Conservation (phyloP, 352 stramenopile species). For the Phytopythium ostracodes region DNA sequence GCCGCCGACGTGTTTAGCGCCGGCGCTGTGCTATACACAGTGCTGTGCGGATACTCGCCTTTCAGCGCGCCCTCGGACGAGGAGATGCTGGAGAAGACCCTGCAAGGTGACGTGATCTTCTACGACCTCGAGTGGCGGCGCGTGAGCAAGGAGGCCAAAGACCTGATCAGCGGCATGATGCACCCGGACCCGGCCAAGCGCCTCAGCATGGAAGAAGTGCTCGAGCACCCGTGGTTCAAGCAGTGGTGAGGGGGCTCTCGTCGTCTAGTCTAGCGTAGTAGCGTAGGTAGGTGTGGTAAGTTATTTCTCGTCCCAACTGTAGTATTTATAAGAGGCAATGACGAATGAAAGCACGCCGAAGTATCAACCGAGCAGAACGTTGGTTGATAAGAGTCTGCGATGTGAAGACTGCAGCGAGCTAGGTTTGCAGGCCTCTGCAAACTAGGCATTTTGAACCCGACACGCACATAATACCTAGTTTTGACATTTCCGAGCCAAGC, state of each 20-base stretch:
- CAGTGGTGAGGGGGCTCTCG: constrained; percentile 16
- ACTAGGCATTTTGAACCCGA: too few species aligned
- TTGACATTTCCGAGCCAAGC: too few species aligned
- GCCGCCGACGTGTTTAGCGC: constrained; percentile 76
- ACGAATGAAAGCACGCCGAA: background rate
- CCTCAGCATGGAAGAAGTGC: constrained; percentile 63
- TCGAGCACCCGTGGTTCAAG: constrained; percentile 55
- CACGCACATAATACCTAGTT: too few species aligned
- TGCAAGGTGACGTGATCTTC: constrained; percentile 48
- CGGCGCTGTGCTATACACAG: constrained; percentile 62
- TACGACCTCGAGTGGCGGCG: constrained; percentile 49
- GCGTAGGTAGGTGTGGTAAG: constrained; percentile 1
- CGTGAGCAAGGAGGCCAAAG: constrained; percentile 46
- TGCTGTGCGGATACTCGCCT: constrained; percentile 60
- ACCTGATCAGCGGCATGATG: constrained; percentile 62
- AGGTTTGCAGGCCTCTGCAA: too few species aligned
- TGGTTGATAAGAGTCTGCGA: too few species aligned
- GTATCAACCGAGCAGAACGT: background rate
- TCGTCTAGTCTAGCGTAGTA: background rate
- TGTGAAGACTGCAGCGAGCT: too few species aligned
- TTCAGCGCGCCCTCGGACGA: constrained; percentile 61
- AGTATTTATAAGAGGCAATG: background rate
- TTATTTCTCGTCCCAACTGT: constrained; percentile 1
- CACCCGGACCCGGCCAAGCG: constrained; percentile 32
- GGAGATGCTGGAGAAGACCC: constrained; percentile 49